Evolutionary conservation across 2,329 filamentous ascomycete species (phyloP).

Genomic region (Stagonosporopsis rhizophila): DNA sequence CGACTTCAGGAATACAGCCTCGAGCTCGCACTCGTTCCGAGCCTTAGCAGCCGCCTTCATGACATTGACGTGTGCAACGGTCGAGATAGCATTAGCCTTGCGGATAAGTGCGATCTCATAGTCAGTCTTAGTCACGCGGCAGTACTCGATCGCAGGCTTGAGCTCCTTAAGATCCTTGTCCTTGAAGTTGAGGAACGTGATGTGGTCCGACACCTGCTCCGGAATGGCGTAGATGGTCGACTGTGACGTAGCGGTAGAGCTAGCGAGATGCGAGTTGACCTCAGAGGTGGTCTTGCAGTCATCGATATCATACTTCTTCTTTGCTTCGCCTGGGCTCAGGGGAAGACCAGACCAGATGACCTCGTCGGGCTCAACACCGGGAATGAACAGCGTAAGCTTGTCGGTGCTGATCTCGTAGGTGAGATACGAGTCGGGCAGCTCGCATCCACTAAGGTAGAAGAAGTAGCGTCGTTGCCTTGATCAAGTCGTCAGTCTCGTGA

Average conservation of each 20-base stretch:
- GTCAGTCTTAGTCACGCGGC: slow-evolving; percentile 82
- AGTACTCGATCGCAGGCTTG: slow-evolving; percentile 75
- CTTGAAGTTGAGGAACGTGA: slow-evolving; percentile 75
- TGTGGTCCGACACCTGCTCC: slow-evolving; percentile 74
- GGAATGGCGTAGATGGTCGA: slow-evolving; percentile 76
- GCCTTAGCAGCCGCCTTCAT: slow-evolving; percentile 68
- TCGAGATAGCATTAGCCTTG: slow-evolving; percentile 80
- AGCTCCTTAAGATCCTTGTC: slow-evolving; percentile 65
- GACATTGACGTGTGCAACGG: slow-evolving; percentile 76
- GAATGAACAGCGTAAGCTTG: slow-evolving; percentile 86
- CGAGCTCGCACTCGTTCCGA: slow-evolving; percentile 80
- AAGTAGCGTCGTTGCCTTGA: slow-evolving; percentile 88
- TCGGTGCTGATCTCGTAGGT: slow-evolving; percentile 79
- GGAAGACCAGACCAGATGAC: slow-evolving; percentile 96
- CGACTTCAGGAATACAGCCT: slow-evolving; percentile 78
- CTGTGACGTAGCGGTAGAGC: slow-evolving; percentile 56
- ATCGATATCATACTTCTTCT: slow-evolving; percentile 71
- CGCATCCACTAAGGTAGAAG: slow-evolving; percentile 90
- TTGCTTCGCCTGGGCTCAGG: slow-evolving; percentile 75
- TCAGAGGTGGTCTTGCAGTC: slow-evolving; percentile 75
- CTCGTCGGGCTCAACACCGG: slow-evolving; percentile 82
- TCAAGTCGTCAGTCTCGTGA: neutral
- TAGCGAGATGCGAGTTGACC: slow-evolving; percentile 74
- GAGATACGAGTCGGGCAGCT: slow-evolving; percentile 79
- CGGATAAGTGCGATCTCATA: slow-evolving; percentile 85